Evolutionary conservation across 2,329 filamentous ascomycete genomes (phyloP).

Genomic region (Ophiostoma ulmi): DNA sequence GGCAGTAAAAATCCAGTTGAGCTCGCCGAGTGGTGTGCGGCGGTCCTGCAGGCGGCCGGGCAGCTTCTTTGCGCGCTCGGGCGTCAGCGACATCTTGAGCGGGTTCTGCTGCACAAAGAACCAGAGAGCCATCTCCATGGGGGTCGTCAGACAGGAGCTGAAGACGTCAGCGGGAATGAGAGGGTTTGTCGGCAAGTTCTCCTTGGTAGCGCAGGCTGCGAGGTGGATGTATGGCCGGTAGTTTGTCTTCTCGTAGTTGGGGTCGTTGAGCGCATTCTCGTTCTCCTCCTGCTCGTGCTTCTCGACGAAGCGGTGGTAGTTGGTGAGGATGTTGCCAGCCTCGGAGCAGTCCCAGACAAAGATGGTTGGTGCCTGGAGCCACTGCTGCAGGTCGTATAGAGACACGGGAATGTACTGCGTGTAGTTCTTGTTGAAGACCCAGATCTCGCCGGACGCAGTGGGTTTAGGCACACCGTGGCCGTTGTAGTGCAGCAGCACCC

Average conservation of each 20-base stretch:
- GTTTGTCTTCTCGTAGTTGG: slow-evolving; percentile 73
- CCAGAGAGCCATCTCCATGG: slow-evolving; percentile 93
- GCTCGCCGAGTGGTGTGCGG: slow-evolving; percentile 85
- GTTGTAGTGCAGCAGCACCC: slow-evolving; percentile 97
- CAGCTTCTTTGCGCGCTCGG: slow-evolving; percentile 81
- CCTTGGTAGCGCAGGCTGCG: slow-evolving; percentile 82
- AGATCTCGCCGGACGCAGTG: slow-evolving; percentile 92
- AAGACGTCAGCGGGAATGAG: slow-evolving; percentile 91
- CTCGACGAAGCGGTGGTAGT: slow-evolving; percentile 89
- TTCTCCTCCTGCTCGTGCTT: slow-evolving; percentile 89
- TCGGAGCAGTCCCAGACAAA: slow-evolving; percentile 98
- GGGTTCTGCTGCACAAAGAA: slow-evolving; percentile 96
- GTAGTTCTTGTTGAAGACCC: slow-evolving; percentile 99
- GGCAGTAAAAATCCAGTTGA: slow-evolving; percentile 99
- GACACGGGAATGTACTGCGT: slow-evolving; percentile 98
- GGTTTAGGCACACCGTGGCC: slow-evolving; percentile 95
- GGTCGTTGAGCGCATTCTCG: slow-evolving; percentile 69
- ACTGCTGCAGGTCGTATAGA: slow-evolving; percentile 88
- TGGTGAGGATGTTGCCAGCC: slow-evolving; percentile 89
- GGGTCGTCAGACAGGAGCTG: slow-evolving; percentile 90
- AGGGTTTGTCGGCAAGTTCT: slow-evolving; percentile 92
- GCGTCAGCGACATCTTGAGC: slow-evolving; percentile 59
- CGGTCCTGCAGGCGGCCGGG: slow-evolving; percentile 89
- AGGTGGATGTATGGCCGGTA: slow-evolving; percentile 74
- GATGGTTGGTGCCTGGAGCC: slow-evolving; percentile 90